Percentiles rank a stretch among this genome's conserved stretches.
Evolutionary conservation across 805 yeast species (phyloP).

Genomic region (Spathaspora passalidarum): DNA sequence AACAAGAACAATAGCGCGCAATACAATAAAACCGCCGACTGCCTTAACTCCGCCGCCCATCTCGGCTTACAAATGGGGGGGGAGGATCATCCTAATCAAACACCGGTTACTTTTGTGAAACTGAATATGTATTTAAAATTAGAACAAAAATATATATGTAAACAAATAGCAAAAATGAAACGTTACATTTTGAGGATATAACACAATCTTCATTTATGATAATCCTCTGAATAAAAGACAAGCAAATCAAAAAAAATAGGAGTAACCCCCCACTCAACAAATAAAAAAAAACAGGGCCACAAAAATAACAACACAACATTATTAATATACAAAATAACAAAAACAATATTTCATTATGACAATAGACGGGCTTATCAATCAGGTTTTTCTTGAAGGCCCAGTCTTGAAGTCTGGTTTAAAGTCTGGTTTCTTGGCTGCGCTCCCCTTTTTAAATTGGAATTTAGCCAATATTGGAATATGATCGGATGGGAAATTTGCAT

Average conservation of each 20-base stretch:
- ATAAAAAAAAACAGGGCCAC: too few relatives aligned
- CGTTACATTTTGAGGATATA: neutral
- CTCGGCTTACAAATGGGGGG: too few relatives aligned
- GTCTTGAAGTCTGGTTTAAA: constrained; percentile 45
- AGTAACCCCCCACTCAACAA: neutral
- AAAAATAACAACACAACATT: neutral
- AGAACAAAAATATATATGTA: too few relatives aligned
- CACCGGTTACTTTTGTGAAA: too few relatives aligned
- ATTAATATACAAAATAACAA: neutral
- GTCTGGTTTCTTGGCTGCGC: constrained; percentile 30
- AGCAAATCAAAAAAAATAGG: neutral
- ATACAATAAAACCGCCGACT: too few relatives aligned
- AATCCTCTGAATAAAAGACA: neutral
- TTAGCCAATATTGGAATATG: constrained; percentile 85
- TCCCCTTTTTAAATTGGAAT: constrained; percentile 62
- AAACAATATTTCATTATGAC: neutral
- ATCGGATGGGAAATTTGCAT: constrained; percentile 90
- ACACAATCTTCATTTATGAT: neutral
- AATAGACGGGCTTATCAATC: too few relatives aligned
- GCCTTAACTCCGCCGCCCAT: too few relatives aligned
- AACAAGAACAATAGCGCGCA: too few relatives aligned
- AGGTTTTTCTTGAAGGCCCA: constrained; percentile 41
- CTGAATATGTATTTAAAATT: too few relatives aligned
- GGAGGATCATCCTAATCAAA: too few relatives aligned
- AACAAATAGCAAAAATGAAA: neutral